Evolutionary conservation across 1,139 yeast genomes (phyloP), one percentile per base, ranked within the genome.

Genomic region (Kodamaea suecica): DNA sequence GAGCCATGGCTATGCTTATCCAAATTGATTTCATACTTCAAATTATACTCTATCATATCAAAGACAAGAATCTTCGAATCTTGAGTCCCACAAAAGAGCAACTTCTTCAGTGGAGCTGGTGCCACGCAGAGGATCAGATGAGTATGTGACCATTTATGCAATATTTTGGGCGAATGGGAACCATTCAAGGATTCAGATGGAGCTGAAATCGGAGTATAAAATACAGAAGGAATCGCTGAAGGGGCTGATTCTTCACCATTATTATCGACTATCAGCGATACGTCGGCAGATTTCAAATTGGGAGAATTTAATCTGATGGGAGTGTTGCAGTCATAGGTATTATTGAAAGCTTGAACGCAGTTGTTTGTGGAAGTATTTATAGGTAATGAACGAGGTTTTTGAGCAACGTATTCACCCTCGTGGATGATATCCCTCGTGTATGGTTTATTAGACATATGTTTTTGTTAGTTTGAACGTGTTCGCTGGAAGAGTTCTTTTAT

Each of bases 81-180:
- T 49, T 90, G 95, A 1, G 97, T 86, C n/a, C 98, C 98, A 39
- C 95, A 94, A 54, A 84, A 84, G 12, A 92, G 51, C 28, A 80
- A 61, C 28, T 74, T 67, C 38, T 73, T 72, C 20, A 59, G 57
- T 0, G 84, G 82, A 20, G 83, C 78, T 6, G 84, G 74, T 5
- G 84, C 78, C 17, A 86, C 77, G 33, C 95, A 82, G n/a, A 92
- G 71, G 17, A 90, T 82, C 1, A 95, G 81, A 46, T 77, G 80
- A 3, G 73, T 63, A 43, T 79, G 80, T 16, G 76, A 70, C 97
- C 97, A 90, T 49, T 76, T 70, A 55, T 88, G 97, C 4, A 85
- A 17, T 42, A 41, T 34, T 35, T 41, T 36, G 33, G 49, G 28
- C 4, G 28, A 25, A 13, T 25, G 28, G 17, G 9, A 12, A 8